phyloP scores from a whole-genome alignment of 129 eudicot species.

The Kitagawia praeruptora region DNA sequence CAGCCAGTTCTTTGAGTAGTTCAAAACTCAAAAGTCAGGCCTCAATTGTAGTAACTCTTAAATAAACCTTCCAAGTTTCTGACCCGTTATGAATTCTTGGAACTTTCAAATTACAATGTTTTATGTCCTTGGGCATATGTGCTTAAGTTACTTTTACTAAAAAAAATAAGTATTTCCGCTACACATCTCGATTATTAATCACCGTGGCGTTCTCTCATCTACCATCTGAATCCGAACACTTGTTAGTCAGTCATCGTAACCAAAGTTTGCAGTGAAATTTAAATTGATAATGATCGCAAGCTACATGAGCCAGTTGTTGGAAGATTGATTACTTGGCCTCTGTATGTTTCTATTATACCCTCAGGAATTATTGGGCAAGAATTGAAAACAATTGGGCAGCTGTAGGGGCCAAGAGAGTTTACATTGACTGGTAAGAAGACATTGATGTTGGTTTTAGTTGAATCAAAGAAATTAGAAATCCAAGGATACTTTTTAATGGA shows the following conservation, averaged over 20 bases:
- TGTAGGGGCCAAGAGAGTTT: too few species aligned
- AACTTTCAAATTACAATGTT: constrained; percentile 24
- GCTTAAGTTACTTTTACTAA: constrained; percentile 23
- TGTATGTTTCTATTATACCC: background rate
- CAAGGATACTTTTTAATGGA: too few species aligned
- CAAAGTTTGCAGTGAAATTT: background rate
- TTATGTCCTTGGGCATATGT: constrained; percentile 33
- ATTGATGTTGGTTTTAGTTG: too few species aligned
- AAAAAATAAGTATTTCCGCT: constrained; percentile 24
- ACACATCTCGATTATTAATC: constrained; percentile 41
- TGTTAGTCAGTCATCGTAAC: constrained; percentile 12
- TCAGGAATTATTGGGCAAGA: too few species aligned
- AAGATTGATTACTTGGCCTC: background rate
- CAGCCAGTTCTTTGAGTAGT: constrained; percentile 12
- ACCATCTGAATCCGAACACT: constrained; percentile 20
- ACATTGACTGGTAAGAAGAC: too few species aligned
- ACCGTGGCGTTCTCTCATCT: constrained; percentile 45
- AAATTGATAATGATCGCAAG: background rate
- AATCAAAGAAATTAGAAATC: too few species aligned
- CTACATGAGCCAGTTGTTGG: background rate
- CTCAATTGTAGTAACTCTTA: constrained; percentile 35
- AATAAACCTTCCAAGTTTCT: constrained; percentile 28
- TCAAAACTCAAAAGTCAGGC: constrained; percentile 39
- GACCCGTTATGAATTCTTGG: constrained; percentile 31
- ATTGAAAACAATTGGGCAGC: too few species aligned